Percentiles rank a stretch among this genome's conserved stretches.
phyloP scores from a whole-genome alignment of 768 basidiomycete species.

The Tylopilus felleus region DNA sequence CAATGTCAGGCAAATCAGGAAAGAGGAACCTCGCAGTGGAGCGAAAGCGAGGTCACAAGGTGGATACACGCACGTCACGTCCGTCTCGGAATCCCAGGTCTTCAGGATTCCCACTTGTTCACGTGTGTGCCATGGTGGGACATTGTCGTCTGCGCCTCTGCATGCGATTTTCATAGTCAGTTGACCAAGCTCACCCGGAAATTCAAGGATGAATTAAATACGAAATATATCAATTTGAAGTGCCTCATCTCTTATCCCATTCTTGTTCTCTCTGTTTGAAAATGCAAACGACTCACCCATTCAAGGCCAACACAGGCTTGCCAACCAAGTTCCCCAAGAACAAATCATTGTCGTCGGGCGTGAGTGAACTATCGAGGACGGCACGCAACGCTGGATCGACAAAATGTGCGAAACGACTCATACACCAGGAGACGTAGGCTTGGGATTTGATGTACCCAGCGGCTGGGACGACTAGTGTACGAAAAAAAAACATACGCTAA shows the following conservation, averaged over 20 bases:
- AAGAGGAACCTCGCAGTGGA: not conserved
- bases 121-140: slow-evolving; percentile 82
- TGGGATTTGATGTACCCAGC: slow-evolving; percentile 87
- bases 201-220: not conserved
- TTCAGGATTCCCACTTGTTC: slow-evolving; percentile 58
- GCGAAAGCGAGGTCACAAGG: not conserved
- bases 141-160: slow-evolving; percentile 80
- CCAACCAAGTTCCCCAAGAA: slow-evolving; percentile 75
- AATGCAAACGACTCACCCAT: slow-evolving; percentile 55
- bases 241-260: too few species aligned
- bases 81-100: slow-evolving; percentile 50
- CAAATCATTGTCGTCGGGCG: slow-evolving; percentile 85
- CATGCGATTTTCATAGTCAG: not conserved
- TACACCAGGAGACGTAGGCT: slow-evolving; percentile 70
- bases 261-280: not conserved
- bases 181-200: not conserved
- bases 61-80: slow-evolving; percentile 46
- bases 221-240: not conserved
- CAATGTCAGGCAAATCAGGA: not conserved
- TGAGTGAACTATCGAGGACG: slow-evolving; percentile 70
- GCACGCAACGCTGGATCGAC: slow-evolving; percentile 71
- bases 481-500: not conserved
- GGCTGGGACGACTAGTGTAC: slow-evolving; percentile 61
- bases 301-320: slow-evolving; percentile 68
- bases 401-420: slow-evolving; percentile 74